A percentile compares a stretch with the other conserved stretches of the same genome.
phyloP scores from a whole-genome alignment of 306 rosid species.

The Vigna radiata region DNA sequence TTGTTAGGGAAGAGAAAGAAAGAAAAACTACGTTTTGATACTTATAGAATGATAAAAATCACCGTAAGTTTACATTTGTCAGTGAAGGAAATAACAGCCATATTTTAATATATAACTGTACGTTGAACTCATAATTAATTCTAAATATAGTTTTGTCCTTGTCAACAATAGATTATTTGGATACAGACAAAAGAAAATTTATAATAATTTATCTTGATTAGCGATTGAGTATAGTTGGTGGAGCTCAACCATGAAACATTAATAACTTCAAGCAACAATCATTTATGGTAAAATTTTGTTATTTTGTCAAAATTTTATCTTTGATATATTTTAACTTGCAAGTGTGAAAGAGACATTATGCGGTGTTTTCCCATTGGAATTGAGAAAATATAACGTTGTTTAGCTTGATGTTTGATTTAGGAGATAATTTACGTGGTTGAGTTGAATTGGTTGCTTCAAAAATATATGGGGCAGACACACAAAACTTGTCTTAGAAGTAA shows the following conservation, averaged over 20 bases:
- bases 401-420: background rate
- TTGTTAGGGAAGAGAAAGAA: background rate
- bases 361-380: background rate
- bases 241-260: background rate
- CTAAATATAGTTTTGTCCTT: conserved; percentile 11
- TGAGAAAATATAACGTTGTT: conserved; percentile 12
- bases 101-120: background rate
- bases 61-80: background rate
- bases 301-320: background rate
- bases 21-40: background rate
- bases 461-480: background rate
- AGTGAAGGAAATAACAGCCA: conserved; percentile 24
- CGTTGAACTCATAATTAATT: background rate
- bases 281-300: background rate
- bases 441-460: conserved; percentile 22
- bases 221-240: conserved; percentile 11
- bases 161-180: background rate
- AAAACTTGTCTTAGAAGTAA: conserved; percentile 20
- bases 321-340: background rate
- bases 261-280: no score
- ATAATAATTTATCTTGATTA: background rate
- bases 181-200: background rate
- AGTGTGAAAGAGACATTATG: background rate
- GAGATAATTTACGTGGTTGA: conserved; percentile 3
- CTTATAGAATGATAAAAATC: background rate